These are phyloP conservation scores for Buxus sempervirens DNA, from an alignment of 164 flowering plant species.

Conservation along the genomic window DNA sequence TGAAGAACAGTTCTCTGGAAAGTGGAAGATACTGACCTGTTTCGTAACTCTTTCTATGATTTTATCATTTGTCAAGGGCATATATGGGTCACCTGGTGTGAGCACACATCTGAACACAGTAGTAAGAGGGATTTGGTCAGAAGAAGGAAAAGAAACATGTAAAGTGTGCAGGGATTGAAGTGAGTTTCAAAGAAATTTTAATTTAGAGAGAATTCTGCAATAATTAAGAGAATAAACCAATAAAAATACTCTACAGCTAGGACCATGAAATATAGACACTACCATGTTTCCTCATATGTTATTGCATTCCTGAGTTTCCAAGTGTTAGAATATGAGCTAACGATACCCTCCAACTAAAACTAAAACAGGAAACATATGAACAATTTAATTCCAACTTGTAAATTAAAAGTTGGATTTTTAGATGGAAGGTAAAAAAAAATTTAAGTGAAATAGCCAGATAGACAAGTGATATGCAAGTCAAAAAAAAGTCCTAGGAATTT, in stretches of 20 bases:
- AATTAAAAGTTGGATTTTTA: background rate
- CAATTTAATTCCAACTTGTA: background rate
- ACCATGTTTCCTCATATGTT: too few relatives aligned
- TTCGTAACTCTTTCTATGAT: constrained; percentile 72
- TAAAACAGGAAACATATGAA: background rate
- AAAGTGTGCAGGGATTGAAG: background rate
- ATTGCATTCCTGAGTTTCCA: background rate
- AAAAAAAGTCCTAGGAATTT: background rate
- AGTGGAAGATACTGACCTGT: constrained; percentile 51
- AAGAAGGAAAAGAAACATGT: background rate
- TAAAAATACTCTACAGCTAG: too few relatives aligned
- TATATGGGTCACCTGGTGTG: constrained; percentile 97
- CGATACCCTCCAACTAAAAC: background rate
- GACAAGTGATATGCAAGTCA: too few relatives aligned
- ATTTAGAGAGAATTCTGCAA: too few relatives aligned
- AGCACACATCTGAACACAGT: constrained; percentile 74
- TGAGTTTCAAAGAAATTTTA: background rate
- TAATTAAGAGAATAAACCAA: too few relatives aligned
- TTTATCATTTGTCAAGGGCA: constrained; percentile 84
- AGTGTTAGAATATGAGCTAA: too few relatives aligned
- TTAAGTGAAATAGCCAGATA: background rate
- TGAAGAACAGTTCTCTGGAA: background rate
- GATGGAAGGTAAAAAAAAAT: background rate
- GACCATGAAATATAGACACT: too few relatives aligned
- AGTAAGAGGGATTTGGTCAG: background rate